Base-by-base conservation (phyloP, 163 green algal species). In the Volvox carteri region DNA sequence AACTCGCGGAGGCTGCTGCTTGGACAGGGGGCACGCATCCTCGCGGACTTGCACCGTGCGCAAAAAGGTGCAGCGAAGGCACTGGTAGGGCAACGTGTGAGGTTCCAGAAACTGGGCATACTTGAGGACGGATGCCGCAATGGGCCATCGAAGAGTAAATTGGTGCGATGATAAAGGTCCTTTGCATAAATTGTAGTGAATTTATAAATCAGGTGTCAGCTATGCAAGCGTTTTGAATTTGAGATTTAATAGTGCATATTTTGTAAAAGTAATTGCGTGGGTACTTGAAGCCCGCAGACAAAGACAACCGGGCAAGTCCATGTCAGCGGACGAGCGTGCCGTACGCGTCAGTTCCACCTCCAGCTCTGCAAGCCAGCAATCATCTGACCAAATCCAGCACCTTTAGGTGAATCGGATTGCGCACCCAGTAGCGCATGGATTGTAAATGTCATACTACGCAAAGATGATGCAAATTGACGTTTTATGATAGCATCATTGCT, bases 1-100 rank as follows among this genome's bases (percentile, higher is more conserved):
- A 75, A 41, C 52, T 56, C 21, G 78, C 56, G 6, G 78, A 85
- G 35, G 78, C 78, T 14, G 78, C 73, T 21, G 73, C 73, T 28
- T 81, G 44, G 19, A 78, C 33, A 35, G 65, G 7, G 33, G 30
- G 70, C 70, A 54, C 8, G 6, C 37, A 52, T 78, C 70, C 70
- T 30, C 70, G 37, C 37, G 70, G 39, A 39, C 41, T 78, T 9
- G 41, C 8, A 3, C 67, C 67, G 39, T 54, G 37, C 9, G 19
- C 21, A 48, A 12, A 9, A 54, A 11, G 8, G 18, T 37, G 70
- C 6, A 56, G 23, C 19, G 39, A 41, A 4, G 70, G 39, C 37
- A 78, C 70, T 12, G 70, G 37, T 39, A 41, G 56, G 3, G 39
- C 70, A 39, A 41, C 21, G 6, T 78, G 70, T 16, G 39, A 78